Evolutionary conservation across 176 grass and related monocot genomes (phyloP), one percentile per base, ranked within the genome.

Genomic region (Puya raimondii): DNA sequence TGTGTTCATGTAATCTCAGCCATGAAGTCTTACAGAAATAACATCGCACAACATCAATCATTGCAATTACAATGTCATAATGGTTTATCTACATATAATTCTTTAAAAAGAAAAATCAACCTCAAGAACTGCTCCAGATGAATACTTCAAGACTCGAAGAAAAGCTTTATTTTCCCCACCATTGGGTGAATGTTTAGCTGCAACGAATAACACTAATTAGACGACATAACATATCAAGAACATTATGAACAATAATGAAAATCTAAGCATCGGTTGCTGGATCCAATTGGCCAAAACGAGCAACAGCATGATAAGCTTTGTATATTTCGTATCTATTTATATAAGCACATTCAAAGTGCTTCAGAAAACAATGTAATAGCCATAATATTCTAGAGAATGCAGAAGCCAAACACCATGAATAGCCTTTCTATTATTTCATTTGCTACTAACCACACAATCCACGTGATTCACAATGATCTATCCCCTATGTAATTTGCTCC

Each of bases 81-180:
- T 70, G 49, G 23, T 21, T 64, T 65, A 48, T 25, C 29, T 27
- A 49, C 58, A 69, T 76, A 0, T 74, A 22, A 70, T 23, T 61
- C 50, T 51, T 53, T 13, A 75, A 47, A 66, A 65, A 17, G 64
- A 56, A 71, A 81, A 92, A 79, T 79, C 67, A 72, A 93, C 95
- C 95, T 99, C 95, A 71, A 99, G 95, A 56, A 91, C 87, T 67
- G 90, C 90, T 23, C 95, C 95, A 11, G 95, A 94, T 76, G 95
- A 99, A 84, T 99, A 99, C 66, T 99, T 93, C 69, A 99, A 74
- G 78, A 91, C 94, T 68, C 82, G 82, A 66, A 99, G 90, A 79
- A 88, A 91, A 79, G 84, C 82, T 79, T 99, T 99, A 78, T 73
- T 80, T 23, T 75, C 74, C 48, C 91, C 76, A 15, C 71, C 85